Base-by-base conservation (phyloP, 2,329 filamentous ascomycete species). In the Beauveria rudraprayagi region DNA sequence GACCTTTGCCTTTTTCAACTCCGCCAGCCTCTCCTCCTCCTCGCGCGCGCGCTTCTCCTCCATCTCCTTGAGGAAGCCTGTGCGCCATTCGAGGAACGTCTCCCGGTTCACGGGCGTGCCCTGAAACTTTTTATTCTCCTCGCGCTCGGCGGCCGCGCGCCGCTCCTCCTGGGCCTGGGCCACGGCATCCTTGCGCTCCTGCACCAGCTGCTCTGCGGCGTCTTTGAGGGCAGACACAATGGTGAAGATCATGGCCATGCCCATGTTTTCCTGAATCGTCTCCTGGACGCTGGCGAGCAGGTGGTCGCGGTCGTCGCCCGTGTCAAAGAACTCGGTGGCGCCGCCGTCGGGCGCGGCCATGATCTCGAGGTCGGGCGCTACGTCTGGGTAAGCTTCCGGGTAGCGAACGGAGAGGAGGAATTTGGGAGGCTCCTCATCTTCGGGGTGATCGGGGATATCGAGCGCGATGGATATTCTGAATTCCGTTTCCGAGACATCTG, bases 201-300 rank as follows among this genome's bases (percentile, higher is more conserved):
- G 76, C 66, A 97, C 86, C 62, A 99, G 82, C 67, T 87, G 82
- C 77, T 99, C 94, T n/a, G 92, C 93, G 56, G 84, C 82, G 62
- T 99, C 94, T 72, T 97, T 97, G 63, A 99, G 77, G 0, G 89
- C 85, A 16, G 89, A 91, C 59, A 95, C 89, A 26, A 99, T 78
- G 0, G 93, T 91, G 75, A 97, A 99, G 1, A 99, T 79, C 94
- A 99, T 99, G 60, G 92, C 90, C 88, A 97, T 97, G 64, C 94
- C 94, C 63, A 97, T 77, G 67, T 92, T 97, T 74, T 99, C 94
- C 72, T 94, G 87, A 41, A 97, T 89, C 0, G 88, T 90, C 17
- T 88, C 85, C 44, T 85, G 75, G 14, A 97, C 79, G 1, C 83
- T 82, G 56, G 86, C 80, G 17, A 97, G 83, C 16, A 99, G 84